A percentile compares a stretch with the other conserved stretches of the same genome.
phyloP scores from a whole-genome alignment of 106 monocot species.

The Gastrodia elata region DNA sequence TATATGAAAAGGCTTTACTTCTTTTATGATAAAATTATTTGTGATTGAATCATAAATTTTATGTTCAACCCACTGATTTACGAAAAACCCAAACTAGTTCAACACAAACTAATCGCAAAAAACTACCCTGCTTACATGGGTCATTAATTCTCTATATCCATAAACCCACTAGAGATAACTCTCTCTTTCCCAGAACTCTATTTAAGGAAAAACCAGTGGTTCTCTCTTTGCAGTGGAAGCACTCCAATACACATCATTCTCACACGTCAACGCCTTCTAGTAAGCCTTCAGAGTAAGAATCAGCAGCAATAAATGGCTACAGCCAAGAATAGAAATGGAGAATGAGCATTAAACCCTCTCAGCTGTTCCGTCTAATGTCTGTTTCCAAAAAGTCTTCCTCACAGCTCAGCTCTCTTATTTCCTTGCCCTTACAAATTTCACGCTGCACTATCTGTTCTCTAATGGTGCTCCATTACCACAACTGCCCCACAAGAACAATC shows the following conservation, averaged over 20 bases:
- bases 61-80: too few relatives aligned
- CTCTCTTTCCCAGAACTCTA: background rate
- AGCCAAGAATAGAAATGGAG: background rate
- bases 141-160: background rate
- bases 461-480: background rate
- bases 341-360: background rate
- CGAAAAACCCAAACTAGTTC: too few relatives aligned
- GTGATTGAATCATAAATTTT: too few relatives aligned
- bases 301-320: background rate
- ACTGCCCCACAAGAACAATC: background rate
- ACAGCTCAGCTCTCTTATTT: background rate
- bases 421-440: background rate
- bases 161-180: background rate
- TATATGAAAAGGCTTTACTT: too few relatives aligned
- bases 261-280: background rate
- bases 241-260: background rate
- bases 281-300: background rate
- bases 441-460: background rate
- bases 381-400: background rate
- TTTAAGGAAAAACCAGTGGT: background rate
- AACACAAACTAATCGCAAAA: too few relatives aligned
- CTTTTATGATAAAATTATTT: too few relatives aligned
- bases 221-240: background rate
- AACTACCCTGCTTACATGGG: too few relatives aligned
- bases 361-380: slow-evolving; percentile 5